Conservation (phyloP, 2,329 filamentous ascomycete species). For the Tolypocladium cylindrosporum region DNA sequence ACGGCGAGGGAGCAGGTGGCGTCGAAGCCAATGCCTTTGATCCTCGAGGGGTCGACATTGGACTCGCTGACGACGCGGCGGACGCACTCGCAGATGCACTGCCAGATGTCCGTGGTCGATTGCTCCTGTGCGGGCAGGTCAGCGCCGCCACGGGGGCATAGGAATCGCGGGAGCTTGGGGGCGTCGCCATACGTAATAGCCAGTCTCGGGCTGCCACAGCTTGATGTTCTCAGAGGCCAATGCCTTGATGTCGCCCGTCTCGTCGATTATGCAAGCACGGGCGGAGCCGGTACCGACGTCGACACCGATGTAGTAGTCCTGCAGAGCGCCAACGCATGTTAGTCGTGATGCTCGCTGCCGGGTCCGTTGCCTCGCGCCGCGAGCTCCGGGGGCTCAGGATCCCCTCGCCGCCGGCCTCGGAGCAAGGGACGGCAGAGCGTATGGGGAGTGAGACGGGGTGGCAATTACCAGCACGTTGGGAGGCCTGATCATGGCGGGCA, state of each 20-base stretch:
- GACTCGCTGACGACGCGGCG: slow-evolving; percentile 74
- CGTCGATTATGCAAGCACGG: slow-evolving; percentile 89
- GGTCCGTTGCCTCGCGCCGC: neutral
- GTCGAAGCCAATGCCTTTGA: slow-evolving; percentile 92
- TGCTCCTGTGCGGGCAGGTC: slow-evolving; percentile 54
- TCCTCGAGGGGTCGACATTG: slow-evolving; percentile 61
- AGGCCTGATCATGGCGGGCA: slow-evolving; percentile 19
- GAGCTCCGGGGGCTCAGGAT: neutral
- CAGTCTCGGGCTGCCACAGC: slow-evolving; percentile 67
- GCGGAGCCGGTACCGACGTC: slow-evolving; percentile 96
- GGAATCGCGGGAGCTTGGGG: neutral
- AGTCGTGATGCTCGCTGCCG: neutral
- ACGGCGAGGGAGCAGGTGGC: slow-evolving; percentile 96
- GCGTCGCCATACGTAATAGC: slow-evolving; percentile 54
- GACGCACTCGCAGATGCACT: slow-evolving; percentile 83
- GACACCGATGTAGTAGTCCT: slow-evolving; percentile 68
- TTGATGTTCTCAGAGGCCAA: slow-evolving; percentile 67
- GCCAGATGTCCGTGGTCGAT: slow-evolving; percentile 96
- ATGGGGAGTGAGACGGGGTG: neutral
- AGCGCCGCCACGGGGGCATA: slow-evolving; percentile 1
- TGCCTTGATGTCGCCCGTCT: slow-evolving; percentile 76
- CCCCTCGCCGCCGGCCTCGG: neutral
- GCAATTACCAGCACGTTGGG: slow-evolving; percentile 20
- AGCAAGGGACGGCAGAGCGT: neutral
- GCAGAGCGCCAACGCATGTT: neutral